Conservation (phyloP, 306 rosid genomes). For the Sicyos edulis region DNA sequence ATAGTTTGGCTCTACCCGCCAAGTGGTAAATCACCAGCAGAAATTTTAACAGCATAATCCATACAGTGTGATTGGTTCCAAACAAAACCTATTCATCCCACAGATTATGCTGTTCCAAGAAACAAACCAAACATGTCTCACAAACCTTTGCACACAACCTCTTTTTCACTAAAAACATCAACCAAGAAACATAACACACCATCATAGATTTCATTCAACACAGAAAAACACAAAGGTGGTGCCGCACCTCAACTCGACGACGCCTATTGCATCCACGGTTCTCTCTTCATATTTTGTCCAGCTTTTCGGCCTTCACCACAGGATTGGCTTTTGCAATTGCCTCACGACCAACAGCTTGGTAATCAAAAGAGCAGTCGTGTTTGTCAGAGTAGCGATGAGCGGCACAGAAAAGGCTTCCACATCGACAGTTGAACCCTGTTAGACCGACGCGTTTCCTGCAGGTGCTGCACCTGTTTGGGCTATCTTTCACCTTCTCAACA, state of each 20-base stretch:
- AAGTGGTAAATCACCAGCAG: conserved; percentile 16
- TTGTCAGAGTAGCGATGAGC: conserved; percentile 39
- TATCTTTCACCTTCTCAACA: conserved; percentile 32
- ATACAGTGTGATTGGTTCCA: conserved; percentile 2
- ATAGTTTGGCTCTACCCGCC: not conserved
- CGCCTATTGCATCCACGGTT: not conserved
- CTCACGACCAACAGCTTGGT: conserved; percentile 27
- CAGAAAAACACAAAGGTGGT: too few relatives aligned
- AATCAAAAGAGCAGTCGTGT: conserved; percentile 33
- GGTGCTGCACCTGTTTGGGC: conserved; percentile 32
- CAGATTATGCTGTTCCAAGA: conserved; percentile 7
- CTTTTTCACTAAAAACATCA: conserved; percentile 18
- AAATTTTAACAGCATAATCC: conserved; percentile 9
- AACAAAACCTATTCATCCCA: conserved; percentile 16
- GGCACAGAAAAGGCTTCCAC: conserved; percentile 37
- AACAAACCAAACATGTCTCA: conserved; percentile 3
- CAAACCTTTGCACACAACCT: conserved; percentile 6
- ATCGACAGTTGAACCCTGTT: conserved; percentile 38
- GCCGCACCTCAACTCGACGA: too few relatives aligned
- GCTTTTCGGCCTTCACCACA: conserved; percentile 36
- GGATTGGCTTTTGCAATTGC: conserved; percentile 45
- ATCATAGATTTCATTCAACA: too few relatives aligned
- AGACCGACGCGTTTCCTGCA: conserved; percentile 43
- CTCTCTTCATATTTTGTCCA: conserved; percentile 33
- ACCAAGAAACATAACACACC: not conserved